Conservation (phyloP, 2,329 filamentous ascomycete species). For the Xylogone sp. region DNA sequence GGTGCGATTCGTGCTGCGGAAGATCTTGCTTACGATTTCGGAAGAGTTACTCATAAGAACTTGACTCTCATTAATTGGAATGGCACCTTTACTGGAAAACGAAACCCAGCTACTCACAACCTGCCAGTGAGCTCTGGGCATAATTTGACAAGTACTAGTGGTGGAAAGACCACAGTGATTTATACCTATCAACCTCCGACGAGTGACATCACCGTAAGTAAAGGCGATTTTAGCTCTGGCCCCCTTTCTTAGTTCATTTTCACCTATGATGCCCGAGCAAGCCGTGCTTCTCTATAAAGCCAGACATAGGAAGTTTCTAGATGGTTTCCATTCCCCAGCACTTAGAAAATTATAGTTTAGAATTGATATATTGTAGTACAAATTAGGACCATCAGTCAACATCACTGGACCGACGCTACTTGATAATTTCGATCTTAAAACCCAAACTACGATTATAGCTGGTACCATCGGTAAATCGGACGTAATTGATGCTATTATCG, state of each 20-base stretch:
- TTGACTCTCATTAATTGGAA: slow-evolving; percentile 40
- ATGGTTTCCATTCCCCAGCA: too few relatives aligned
- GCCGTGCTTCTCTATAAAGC: too few relatives aligned
- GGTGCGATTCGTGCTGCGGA: slow-evolving; percentile 65
- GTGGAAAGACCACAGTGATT: slow-evolving; percentile 15
- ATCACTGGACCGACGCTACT: slow-evolving; percentile 39
- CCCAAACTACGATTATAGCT: slow-evolving; percentile 53
- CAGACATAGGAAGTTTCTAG: too few relatives aligned
- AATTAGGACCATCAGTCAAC: slow-evolving; percentile 35
- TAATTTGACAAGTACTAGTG: slow-evolving; percentile 8
- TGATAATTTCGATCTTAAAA: slow-evolving; percentile 33
- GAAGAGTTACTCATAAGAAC: slow-evolving; percentile 64
- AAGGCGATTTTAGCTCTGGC: too few relatives aligned
- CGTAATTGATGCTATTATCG: slow-evolving; percentile 55
- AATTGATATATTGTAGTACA: slow-evolving; percentile 31
- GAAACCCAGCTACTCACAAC: neutral
- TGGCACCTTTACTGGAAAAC: neutral
- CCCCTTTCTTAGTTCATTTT: neutral
- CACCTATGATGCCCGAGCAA: too few relatives aligned
- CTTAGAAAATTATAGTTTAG: too few relatives aligned
- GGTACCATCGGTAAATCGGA: slow-evolving; percentile 64
- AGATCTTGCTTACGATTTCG: slow-evolving; percentile 66
- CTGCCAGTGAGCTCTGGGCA: slow-evolving; percentile 8
- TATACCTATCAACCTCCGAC: slow-evolving; percentile 23
- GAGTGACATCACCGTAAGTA: slow-evolving; percentile 22